These are phyloP conservation scores for Solanum medicagineum DNA, from an alignment of 257 asterid species.

Conservation along the genomic window DNA sequence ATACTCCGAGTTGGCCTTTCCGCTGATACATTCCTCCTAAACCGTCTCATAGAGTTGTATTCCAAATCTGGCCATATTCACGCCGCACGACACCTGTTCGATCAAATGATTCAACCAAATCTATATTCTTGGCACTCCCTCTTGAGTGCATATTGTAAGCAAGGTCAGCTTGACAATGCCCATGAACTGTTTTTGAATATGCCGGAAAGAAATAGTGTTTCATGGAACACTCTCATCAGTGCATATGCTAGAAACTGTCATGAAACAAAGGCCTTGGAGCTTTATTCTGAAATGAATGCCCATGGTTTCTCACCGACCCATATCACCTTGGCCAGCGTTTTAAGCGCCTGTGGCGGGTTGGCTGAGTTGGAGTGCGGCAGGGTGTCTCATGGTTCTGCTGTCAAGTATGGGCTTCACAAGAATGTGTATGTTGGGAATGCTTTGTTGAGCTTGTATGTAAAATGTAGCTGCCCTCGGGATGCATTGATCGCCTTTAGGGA, in stretches of 20 bases:
- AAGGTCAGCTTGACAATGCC: conserved; percentile 3
- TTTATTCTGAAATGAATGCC: conserved; percentile 3
- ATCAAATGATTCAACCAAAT: background rate
- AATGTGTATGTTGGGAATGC: conserved; percentile 3
- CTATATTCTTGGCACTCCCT: background rate
- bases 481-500: background rate
- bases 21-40: background rate
- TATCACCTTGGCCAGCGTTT: conserved; percentile 4
- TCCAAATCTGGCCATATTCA: background rate
- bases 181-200: conserved; percentile 3
- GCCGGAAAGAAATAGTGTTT: conserved; percentile 5
- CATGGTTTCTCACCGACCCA: conserved; percentile 6
- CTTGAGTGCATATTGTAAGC: conserved; percentile 5
- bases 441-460: conserved; percentile 1
- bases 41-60: background rate
- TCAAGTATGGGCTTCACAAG: conserved; percentile 7
- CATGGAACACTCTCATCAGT: conserved; percentile 14
- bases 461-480: background rate
- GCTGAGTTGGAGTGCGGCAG: background rate
- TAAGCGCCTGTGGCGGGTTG: conserved; percentile 15
- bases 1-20: background rate
- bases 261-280: conserved; percentile 8
- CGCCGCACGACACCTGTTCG: background rate
- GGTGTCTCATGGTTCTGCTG: conserved; percentile 2
- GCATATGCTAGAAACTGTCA: conserved; percentile 8